Evolutionary conservation across 768 basidiomycete species (phyloP).

Genomic region (Boletus bicolor): DNA sequence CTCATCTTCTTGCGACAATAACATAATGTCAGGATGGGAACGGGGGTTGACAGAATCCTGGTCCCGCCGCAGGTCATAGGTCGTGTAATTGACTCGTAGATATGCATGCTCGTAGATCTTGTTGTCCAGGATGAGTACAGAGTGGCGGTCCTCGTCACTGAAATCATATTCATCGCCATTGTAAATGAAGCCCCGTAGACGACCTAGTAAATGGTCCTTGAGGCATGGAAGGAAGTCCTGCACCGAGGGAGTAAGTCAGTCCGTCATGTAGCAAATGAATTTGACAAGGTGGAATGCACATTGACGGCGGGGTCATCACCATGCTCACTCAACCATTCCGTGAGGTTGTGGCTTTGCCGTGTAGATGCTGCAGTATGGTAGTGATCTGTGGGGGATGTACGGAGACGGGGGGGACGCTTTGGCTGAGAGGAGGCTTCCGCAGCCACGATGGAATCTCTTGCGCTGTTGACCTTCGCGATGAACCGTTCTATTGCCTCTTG

Average conservation of each 20-base stretch:
- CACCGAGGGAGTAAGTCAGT: background rate
- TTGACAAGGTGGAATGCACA: background rate
- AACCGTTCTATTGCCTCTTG: background rate
- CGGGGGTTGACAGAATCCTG: too few relatives aligned
- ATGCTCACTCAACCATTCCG: background rate
- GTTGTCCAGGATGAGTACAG: slow-evolving; percentile 20
- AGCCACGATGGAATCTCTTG: background rate
- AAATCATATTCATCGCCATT: slow-evolving; percentile 27
- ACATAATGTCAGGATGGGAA: too few relatives aligned
- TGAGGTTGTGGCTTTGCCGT: background rate
- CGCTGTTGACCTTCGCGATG: background rate
- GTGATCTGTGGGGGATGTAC: background rate
- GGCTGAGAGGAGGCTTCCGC: background rate
- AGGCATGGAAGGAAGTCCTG: background rate
- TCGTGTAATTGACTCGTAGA: too few relatives aligned
- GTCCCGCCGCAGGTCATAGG: too few relatives aligned
- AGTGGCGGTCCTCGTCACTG: slow-evolving; percentile 18
- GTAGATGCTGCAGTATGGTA: background rate
- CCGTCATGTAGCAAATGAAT: background rate
- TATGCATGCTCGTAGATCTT: slow-evolving; percentile 25
- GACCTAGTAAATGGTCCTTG: background rate
- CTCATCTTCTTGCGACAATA: too few relatives aligned
- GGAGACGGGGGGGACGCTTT: background rate
- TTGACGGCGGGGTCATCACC: background rate
- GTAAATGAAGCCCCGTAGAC: background rate